phyloP scores from a whole-genome alignment of 805 yeast genomes.

The Lipomyces anomalus region DNA sequence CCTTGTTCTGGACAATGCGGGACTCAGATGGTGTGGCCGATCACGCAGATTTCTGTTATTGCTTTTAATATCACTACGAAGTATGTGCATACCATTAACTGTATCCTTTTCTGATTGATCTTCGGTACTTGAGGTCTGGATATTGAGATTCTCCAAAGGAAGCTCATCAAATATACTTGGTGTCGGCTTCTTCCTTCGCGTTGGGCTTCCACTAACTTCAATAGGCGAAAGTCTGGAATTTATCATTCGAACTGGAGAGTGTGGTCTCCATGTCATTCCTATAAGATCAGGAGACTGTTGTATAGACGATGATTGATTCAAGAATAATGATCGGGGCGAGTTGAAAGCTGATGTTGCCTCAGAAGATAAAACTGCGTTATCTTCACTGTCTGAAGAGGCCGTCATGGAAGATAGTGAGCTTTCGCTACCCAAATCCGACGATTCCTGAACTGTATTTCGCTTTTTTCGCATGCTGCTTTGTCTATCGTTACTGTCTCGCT shows the following conservation, averaged over 20 bases:
- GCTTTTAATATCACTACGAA: no score
- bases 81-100: no score
- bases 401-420: not conserved
- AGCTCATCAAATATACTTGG: not conserved
- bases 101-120: no score
- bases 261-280: conserved; percentile 5
- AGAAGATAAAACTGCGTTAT: conserved; percentile 1
- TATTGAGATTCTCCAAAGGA: conserved; percentile 4
- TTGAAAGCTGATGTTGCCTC: conserved; percentile 4
- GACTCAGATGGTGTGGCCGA: no score
- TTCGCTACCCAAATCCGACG: not conserved
- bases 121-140: no score
- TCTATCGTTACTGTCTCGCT: not conserved
- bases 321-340: not conserved
- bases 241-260: conserved; percentile 1
- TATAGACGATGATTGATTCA: not conserved
- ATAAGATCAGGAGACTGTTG: no score
- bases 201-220: not conserved
- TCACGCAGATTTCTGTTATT: no score
- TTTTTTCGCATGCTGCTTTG: not conserved
- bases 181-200: not conserved
- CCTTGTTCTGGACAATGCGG: no score
- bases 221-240: conserved; percentile 2
- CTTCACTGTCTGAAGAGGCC: conserved; percentile 4
- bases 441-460: not conserved